A percentile compares a stretch with the other conserved stretches of the same genome.
These are phyloP conservation scores for Hortaea sp. DNA, from an alignment of 2,329 filamentous ascomycete species.

Conservation along the genomic window DNA sequence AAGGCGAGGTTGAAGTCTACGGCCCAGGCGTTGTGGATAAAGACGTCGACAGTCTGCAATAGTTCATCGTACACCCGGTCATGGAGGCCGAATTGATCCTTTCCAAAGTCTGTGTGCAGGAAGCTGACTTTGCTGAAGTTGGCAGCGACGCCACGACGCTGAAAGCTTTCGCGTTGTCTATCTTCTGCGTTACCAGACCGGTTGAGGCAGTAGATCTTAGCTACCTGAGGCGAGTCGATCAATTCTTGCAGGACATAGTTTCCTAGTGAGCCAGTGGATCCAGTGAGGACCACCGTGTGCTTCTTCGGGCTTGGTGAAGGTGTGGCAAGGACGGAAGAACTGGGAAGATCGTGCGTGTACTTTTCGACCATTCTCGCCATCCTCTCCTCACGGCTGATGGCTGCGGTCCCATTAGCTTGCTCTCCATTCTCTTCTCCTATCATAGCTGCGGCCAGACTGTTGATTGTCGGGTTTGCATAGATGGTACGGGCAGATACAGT, in stretches of 20 bases:
- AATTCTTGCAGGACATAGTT: slow-evolving; percentile 24
- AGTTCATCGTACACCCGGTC: slow-evolving; percentile 13
- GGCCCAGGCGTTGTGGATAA: slow-evolving; percentile 30
- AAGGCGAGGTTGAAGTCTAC: slow-evolving; percentile 29
- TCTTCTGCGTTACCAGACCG: slow-evolving; percentile 13
- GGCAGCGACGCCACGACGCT: slow-evolving; percentile 9
- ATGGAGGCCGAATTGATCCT: slow-evolving; percentile 17
- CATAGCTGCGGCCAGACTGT: neutral
- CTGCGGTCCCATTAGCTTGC: neutral
- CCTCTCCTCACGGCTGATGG: slow-evolving; percentile 8
- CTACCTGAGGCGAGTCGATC: slow-evolving; percentile 15
- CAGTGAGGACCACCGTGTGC: slow-evolving; percentile 24
- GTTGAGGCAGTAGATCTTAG: slow-evolving; percentile 24
- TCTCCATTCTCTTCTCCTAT: neutral
- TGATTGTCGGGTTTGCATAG: slow-evolving; percentile 20
- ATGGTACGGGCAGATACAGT: slow-evolving; percentile 18
- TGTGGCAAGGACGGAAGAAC: neutral
- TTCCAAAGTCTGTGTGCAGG: slow-evolving; percentile 12
- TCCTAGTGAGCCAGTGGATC: slow-evolving; percentile 27
- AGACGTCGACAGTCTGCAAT: slow-evolving; percentile 12
- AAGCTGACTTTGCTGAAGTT: slow-evolving; percentile 13
- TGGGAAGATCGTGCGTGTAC: slow-evolving; percentile 16
- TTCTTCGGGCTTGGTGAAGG: neutral
- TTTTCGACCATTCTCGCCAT: slow-evolving; percentile 22
- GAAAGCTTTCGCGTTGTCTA: slow-evolving; percentile 15